phyloP scores from a whole-genome alignment of 495 filamentous ascomycete genomes.

The Pseudotulostoma volvatum region DNA sequence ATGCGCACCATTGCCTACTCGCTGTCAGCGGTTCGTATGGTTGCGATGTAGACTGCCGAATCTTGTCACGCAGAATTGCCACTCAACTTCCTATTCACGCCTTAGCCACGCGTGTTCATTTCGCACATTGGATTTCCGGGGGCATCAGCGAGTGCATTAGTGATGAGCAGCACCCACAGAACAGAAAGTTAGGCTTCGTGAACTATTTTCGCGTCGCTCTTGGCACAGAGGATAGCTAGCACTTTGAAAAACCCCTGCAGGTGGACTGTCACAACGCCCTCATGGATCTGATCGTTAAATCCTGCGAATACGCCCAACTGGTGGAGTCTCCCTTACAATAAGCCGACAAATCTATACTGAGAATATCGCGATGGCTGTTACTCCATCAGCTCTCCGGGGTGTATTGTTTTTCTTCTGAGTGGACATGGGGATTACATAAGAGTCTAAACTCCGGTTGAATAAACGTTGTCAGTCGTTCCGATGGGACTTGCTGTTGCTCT shows the following conservation, averaged over 20 bases:
- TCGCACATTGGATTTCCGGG: constrained; percentile 12
- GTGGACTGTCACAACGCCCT: no score
- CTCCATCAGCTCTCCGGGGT: no score
- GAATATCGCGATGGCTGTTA: no score
- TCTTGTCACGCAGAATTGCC: constrained; percentile 15
- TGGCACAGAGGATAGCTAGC: no score
- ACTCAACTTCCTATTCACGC: constrained; percentile 10
- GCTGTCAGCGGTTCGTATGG: constrained; percentile 6
- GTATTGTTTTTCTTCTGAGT: no score
- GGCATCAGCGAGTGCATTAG: constrained; percentile 50
- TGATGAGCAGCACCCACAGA: constrained; percentile 13
- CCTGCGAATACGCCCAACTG: no score
- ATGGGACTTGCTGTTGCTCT: neutral
- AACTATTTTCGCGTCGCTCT: no score
- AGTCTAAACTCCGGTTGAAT: neutral
- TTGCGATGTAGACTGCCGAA: constrained; percentile 21
- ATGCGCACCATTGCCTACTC: constrained; percentile 7
- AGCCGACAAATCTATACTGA: no score
- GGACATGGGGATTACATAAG: neutral
- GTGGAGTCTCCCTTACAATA: no score
- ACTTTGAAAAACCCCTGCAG: no score
- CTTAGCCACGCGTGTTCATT: constrained; percentile 9
- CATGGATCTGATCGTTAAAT: no score
- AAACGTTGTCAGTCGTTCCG: neutral
- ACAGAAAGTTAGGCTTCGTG: no score